Percentiles rank a stretch among this genome's conserved stretches.
phyloP scores from a whole-genome alignment of 2,329 filamentous ascomycete species.

The Phyllosticta citribraziliensis region DNA sequence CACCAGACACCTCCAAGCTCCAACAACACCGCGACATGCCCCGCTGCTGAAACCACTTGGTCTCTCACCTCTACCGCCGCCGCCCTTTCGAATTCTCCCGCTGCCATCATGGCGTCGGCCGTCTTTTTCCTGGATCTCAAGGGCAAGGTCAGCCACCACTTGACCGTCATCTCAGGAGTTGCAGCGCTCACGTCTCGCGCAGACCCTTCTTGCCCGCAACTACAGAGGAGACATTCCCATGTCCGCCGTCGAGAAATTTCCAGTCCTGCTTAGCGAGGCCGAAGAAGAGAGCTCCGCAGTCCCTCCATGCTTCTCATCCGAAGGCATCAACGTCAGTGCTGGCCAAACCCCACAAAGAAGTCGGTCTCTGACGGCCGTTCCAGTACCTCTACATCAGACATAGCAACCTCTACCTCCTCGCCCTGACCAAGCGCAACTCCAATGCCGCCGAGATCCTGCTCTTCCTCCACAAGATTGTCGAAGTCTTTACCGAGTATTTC shows the following conservation, averaged over 20 bases:
- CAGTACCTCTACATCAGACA: constrained; percentile 98
- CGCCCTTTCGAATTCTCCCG: background rate
- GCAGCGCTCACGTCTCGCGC: constrained; percentile 18
- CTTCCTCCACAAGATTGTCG: constrained; percentile 95
- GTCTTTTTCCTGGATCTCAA: constrained; percentile 98
- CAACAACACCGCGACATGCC: constrained; percentile 4
- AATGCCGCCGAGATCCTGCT: constrained; percentile 98
- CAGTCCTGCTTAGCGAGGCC: constrained; percentile 87
- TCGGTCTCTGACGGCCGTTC: background rate
- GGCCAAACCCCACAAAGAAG: background rate
- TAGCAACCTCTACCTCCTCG: constrained; percentile 97
- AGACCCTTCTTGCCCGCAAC: constrained; percentile 97
- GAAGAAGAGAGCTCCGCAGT: constrained; percentile 98
- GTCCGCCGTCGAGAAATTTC: constrained; percentile 98
- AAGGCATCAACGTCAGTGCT: constrained; percentile 83
- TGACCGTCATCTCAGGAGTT: constrained; percentile 13
- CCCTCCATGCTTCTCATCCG: constrained; percentile 93
- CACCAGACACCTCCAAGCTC: background rate
- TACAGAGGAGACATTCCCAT: constrained; percentile 98
- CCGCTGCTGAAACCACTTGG: background rate
- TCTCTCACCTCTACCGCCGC: background rate
- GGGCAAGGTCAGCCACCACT: constrained; percentile 69
- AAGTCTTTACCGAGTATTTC: constrained; percentile 99
- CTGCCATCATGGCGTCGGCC: constrained; percentile 77
- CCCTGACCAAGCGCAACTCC: constrained; percentile 95